Base-by-base conservation (phyloP, 768 basidiomycete genomes). In the Crepidotus variabilis region DNA sequence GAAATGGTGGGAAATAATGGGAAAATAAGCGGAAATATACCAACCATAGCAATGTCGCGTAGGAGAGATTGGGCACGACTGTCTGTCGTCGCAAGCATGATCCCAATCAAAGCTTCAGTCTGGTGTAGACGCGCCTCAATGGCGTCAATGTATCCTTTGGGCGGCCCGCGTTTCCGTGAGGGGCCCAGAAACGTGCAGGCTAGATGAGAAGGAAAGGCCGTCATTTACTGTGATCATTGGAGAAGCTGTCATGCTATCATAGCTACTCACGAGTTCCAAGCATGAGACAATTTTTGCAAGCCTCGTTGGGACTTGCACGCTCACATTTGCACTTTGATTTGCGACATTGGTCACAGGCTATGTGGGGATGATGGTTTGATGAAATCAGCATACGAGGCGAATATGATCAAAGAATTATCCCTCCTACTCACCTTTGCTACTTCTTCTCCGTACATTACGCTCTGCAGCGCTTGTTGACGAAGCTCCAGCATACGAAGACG, bases 121-220 rank as follows among this genome's bases (percentile, higher is more conserved):
- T 95, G 91, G 62, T 96, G 94, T 5, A 96, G 74, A 13, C 92
- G 84, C 13, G 90, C 89, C 71, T 96, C 93, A 63, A 96, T 93
- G 24, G 92, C 92, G 65, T 95, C 92, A 66, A 96, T 94, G 76
- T 96, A 96, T 1, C 93, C 93, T 66, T 92, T 92, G n/a, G 91
- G 90, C 2, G 90, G 89, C 1, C 92, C 92, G 61, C 92, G 87
- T 67, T 89, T 89, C 62, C 87, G 82, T 11, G 88, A 90, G 7
- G 88, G 88, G 2, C 87, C 87, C 39, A 90, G 76, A 70, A 88
- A 90, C 0, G 90, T 90, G 66, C 88, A 91, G 18, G 82, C 87
- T 90, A 65, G 24, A 56, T 39, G 53, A 50, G 46, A 39, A 36
- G 28, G 22, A 51, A 34, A 35, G 58, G 32, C 8, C 47, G 55